Conservation (phyloP, 768 basidiomycete genomes). For the Nevesoporus exiguus region DNA sequence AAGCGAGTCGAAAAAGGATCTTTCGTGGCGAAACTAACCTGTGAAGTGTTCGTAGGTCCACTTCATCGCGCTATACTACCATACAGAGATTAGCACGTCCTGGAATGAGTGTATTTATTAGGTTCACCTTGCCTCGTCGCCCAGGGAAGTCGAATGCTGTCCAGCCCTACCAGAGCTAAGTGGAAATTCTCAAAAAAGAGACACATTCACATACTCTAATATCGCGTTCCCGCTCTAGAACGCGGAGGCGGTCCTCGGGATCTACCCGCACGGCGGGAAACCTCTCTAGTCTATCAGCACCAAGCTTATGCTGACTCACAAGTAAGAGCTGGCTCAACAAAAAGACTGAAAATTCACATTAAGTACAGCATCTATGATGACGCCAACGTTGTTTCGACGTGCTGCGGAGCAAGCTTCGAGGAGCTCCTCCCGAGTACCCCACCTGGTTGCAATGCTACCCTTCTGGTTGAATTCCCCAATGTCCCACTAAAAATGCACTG, state of each 20-base stretch:
- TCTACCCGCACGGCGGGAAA: slow-evolving; percentile 72
- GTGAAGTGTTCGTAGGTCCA: slow-evolving; percentile 83
- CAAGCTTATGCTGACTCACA: slow-evolving; percentile 67
- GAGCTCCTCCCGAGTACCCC: slow-evolving; percentile 85
- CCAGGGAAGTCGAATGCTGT: slow-evolving; percentile 85
- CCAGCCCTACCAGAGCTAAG: slow-evolving; percentile 55
- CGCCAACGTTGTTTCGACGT: slow-evolving; percentile 61
- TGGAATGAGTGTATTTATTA: slow-evolving; percentile 10
- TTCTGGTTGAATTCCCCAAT: slow-evolving; percentile 83
- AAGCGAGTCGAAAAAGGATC: not conserved
- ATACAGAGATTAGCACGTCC: not conserved
- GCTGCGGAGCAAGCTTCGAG: slow-evolving; percentile 67
- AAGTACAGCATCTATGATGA: slow-evolving; percentile 84
- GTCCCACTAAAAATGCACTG: slow-evolving; percentile 62
- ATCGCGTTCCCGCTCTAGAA: slow-evolving; percentile 53
- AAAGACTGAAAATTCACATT: slow-evolving; percentile 51
- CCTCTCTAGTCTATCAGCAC: slow-evolving; percentile 72
- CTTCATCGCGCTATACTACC: slow-evolving; percentile 63
- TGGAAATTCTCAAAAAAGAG: not conserved
- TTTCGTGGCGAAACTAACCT: slow-evolving; percentile 39
- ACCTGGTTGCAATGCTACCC: slow-evolving; percentile 67
- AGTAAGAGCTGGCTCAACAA: slow-evolving; percentile 4
- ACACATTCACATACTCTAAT: slow-evolving; percentile 53
- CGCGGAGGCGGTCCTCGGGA: slow-evolving; percentile 59
- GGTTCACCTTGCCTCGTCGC: slow-evolving; percentile 61